Base-by-base conservation (phyloP, 495 filamentous ascomycete species). In the Penicillium manginii region DNA sequence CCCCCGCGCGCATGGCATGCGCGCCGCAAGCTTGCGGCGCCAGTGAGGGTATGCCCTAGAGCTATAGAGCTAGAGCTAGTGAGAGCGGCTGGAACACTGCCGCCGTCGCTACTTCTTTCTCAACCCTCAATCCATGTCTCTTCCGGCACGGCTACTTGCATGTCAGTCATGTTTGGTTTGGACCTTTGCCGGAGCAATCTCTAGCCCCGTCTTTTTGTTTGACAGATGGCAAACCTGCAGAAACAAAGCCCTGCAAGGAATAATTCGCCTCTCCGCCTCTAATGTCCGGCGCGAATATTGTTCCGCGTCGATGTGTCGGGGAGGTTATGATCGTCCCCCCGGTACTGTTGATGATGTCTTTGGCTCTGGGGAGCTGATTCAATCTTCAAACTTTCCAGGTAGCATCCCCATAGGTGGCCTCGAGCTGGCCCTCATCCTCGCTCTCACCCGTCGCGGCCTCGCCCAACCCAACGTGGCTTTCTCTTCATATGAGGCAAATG, bases 191-290 rank as follows among this genome's bases (percentile, higher is more conserved):
- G 48, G 63, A 57, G 59, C 55, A 61, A 65, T 68, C 63, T 65
- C 57, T 43, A 65, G 62, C 51, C 63, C 54, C 57, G 58, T 55
- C 17, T 43, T 43, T 43, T 43, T 70, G 61, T 67, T 67, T 70
- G 64, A 65, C 61, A 54, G 26, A 54, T 42, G 45, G 64, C 67
- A 70, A 70, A 70, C 67, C 59, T 70, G 61, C 67, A 70, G 67
- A 64, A 60, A 62, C 60, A 69, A 66, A 66, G 60, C 58, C 48
- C 54, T 63, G 52, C 52, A 52, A 47, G 42, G 48, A 40, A 52
- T 18, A 19, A 54, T 50, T 59, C 55, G 48, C 49, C 52, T 61
- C 56, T 46, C 26, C 42, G 23, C 26, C 26, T 29, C 26, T 29
- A 8, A 29, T 45, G 37, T 37, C 50, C 55, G 51, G 61, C 45